Conservation (phyloP, 495 filamentous ascomycete genomes). For the Hyaloscypha finlandica region DNA sequence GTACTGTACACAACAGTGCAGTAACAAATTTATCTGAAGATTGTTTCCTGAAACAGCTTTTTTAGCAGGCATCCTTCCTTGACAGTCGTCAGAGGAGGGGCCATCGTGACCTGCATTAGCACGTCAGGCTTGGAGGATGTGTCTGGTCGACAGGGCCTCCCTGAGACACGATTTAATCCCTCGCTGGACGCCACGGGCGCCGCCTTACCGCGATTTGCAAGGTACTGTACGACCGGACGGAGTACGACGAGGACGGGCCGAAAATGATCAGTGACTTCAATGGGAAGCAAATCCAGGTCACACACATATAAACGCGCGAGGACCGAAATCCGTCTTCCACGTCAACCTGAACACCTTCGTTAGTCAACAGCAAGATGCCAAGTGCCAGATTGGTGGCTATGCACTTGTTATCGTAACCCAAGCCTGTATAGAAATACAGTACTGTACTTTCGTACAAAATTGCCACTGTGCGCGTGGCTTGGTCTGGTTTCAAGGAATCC, state of each 20-base stretch:
- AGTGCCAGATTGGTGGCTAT: conserved; percentile 16
- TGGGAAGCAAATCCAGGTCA: not conserved
- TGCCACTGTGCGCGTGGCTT: conserved; percentile 24
- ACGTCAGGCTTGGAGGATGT: not conserved
- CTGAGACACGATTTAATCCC: conserved; percentile 11
- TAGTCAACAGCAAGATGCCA: not conserved
- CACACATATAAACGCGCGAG: not conserved
- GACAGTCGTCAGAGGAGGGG: conserved; percentile 6
- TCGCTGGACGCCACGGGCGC: conserved; percentile 8
- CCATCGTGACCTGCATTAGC: conserved; percentile 27
- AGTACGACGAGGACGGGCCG: not conserved
- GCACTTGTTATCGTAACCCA: not conserved
- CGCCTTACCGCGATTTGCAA: conserved; percentile 1
- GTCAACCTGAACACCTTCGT: not conserved
- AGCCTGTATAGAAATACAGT: too few species aligned
- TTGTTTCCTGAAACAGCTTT: conserved; percentile 25
- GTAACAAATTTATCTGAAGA: conserved; percentile 20
- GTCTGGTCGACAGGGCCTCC: conserved; percentile 5
- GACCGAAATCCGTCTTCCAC: not conserved
- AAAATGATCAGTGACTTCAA: not conserved
- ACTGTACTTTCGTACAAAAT: too few species aligned
- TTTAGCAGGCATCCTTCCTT: conserved; percentile 24
- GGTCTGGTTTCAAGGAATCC: conserved; percentile 9
- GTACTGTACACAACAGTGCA: too few species aligned
- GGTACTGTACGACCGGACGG: too few species aligned